Evolutionary conservation across 2,329 filamentous ascomycete genomes (phyloP).

Genomic region (Fusarium haematococcum): DNA sequence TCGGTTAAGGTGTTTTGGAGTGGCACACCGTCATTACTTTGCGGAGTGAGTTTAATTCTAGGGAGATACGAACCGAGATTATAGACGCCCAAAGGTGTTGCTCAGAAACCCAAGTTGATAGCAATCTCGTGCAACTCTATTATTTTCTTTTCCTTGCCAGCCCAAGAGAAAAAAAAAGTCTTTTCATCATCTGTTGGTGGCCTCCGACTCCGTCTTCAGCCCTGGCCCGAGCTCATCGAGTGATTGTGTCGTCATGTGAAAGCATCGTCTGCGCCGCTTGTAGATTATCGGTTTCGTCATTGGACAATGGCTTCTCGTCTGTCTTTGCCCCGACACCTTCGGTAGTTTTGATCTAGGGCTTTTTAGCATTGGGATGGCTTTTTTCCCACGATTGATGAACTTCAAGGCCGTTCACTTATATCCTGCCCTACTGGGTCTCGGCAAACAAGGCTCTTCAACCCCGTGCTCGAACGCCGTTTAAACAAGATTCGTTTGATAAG

Average conservation of each 20-base stretch:
- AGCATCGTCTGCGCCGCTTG: constrained; percentile 13
- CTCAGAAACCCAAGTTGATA: not conserved
- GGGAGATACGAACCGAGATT: constrained; percentile 15
- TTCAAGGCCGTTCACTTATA: not conserved
- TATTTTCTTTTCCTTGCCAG: not conserved
- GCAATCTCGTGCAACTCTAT: not conserved
- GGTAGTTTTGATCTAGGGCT: not conserved
- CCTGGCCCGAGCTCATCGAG: constrained; percentile 20
- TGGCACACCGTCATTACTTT: constrained; percentile 27
- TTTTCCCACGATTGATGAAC: not conserved
- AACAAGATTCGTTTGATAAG: not conserved
- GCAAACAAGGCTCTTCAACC: not conserved
- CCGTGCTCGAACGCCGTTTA: not conserved
- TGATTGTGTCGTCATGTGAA: constrained; percentile 34
- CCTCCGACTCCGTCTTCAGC: not conserved
- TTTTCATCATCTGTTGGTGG: constrained; percentile 2
- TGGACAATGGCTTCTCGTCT: constrained; percentile 9
- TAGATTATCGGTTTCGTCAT: constrained; percentile 19
- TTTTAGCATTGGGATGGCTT: not conserved
- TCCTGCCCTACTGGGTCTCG: not conserved
- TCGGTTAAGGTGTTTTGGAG: constrained; percentile 34
- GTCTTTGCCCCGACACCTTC: not conserved
- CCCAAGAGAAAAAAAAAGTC: not conserved
- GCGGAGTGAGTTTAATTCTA: constrained; percentile 27
- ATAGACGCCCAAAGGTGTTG: constrained; percentile 4